phyloP scores from a whole-genome alignment of 306 rosid genomes.

The Castanea crenata region DNA sequence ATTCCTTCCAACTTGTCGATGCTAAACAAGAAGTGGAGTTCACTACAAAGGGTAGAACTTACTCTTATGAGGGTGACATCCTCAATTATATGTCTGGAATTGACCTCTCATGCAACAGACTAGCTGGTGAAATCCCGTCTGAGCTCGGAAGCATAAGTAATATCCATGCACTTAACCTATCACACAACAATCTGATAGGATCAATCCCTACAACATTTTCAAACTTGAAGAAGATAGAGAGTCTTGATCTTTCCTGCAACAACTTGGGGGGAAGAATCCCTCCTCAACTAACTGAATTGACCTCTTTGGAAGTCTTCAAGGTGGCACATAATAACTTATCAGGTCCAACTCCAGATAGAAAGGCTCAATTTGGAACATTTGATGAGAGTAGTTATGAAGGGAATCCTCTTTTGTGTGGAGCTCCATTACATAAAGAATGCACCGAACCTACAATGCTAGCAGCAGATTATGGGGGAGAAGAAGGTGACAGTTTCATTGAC shows the following conservation, averaged over 20 bases:
- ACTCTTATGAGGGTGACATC: neutral
- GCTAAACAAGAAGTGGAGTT: neutral
- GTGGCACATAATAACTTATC: slow-evolving; percentile 2
- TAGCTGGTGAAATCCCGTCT: neutral
- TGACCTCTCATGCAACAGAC: neutral
- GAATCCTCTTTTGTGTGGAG: neutral
- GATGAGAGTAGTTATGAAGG: neutral
- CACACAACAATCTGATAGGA: neutral
- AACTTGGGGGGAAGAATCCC: neutral
- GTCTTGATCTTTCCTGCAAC: slow-evolving; percentile 9
- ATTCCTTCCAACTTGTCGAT: neutral
- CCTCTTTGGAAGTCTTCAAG: neutral
- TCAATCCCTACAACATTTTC: neutral
- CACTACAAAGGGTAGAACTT: neutral
- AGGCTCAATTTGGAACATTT: neutral
- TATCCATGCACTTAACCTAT: neutral
- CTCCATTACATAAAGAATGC: neutral
- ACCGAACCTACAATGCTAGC: neutral
- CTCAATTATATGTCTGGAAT: neutral
- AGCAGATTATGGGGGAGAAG: neutral
- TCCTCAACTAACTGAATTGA: neutral
- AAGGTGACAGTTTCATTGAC: neutral
- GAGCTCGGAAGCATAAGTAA: neutral
- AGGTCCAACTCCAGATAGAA: neutral
- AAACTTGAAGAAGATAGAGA: neutral